Evolutionary conservation across 805 yeast genomes (phyloP), one percentile per base, ranked within the genome.

Genomic region (Tetrapisispora taiwanensis): DNA sequence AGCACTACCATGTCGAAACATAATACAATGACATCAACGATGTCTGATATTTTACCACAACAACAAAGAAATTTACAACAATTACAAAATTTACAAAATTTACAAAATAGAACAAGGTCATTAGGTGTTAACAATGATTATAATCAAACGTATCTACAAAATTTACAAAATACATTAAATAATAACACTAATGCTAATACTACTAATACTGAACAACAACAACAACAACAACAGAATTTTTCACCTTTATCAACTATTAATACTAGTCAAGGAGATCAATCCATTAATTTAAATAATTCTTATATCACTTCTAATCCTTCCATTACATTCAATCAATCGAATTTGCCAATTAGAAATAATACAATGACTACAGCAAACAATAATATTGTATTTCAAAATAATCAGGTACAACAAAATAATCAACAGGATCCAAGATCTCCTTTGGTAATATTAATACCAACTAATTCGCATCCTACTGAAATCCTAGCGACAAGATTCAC

Each of bases 401-500:
- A 15, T 30, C 17, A 34, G 15, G 2, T 35, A 7, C 34, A 39
- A n/a, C 36, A 37, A 12, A 44, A 39, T 13, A 26, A 17, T 18
- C 37, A 42, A 18, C 53, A 55, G 39, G 77, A 74, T 48, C 73
- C 75, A 12, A 57, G 74, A 13, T 74, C 74, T 41, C 81, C 81
- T 0, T 58, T 75, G 24, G 57, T 63, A 1, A 65, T 74, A 8
- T 58, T 68, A 24, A 67, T 81, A 34, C 88, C 88, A 6, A 70
- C 75, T 7, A 63, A 67, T 37, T 77, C 83, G 2, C 78, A 78
- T 53, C 98, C 97, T 12, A 88, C 97, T 1, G 97, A 89, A 46
- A 76, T 85, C 7, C 69, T 90, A 47, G 92, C 96, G 1, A 73
- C 76, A 27, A 71, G 98, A 49, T 89, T 90, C 60, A 74, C 79